Base-by-base conservation (phyloP, 805 yeast species). In the Cyberlindnera lachancei region DNA sequence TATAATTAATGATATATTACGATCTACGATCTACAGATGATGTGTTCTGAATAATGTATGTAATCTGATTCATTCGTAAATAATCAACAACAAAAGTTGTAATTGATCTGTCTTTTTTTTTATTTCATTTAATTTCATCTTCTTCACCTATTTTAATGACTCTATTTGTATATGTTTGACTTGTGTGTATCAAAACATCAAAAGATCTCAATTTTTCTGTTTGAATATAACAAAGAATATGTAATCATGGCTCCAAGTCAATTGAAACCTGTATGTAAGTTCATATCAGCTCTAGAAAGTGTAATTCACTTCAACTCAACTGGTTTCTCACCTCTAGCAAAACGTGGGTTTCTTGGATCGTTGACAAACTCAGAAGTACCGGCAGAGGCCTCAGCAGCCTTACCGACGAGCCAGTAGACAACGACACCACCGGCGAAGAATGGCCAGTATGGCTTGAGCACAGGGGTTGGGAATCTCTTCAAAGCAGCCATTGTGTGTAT, bases 271-370 rank as follows among this genome's bases (percentile, higher is more conserved):
- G 24, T n/a, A 15, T 22, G 12, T 22, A 9, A 22, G 12, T n/a
- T n/a, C 24, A 22, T 5, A n/a, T 6, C 14, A 22, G 9, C 7
- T 22, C 11, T 6, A 22, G 6, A 22, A n/a, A 20, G 23, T 20
- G 23, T n/a, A n/a, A n/a, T 14, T 36, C 15, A 40, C 36, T 55
- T 54, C 43, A 58, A 40, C 40, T 64, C 66, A 27, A 61, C 61
- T 29, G 63, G 57, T 45, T 69, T 68, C 52, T 66, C 76, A 54
- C 75, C 75, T 48, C 63, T 64, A 45, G 68, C 67, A 59, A 84
- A 82, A 68, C 94, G 80, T 64, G 96, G 96, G 71, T 86, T 86
- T 73, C 95, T 83, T 68, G 96, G 95, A 66, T 86, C 95, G 63
- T 86, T 85, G 65, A 79, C 75, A 70, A 78, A 86, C 66, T 84